A percentile compares a stretch with the other conserved stretches of the same genome.
Conservation (phyloP, 768 basidiomycete genomes). For the Rhodotorula sphaerocarpa region DNA sequence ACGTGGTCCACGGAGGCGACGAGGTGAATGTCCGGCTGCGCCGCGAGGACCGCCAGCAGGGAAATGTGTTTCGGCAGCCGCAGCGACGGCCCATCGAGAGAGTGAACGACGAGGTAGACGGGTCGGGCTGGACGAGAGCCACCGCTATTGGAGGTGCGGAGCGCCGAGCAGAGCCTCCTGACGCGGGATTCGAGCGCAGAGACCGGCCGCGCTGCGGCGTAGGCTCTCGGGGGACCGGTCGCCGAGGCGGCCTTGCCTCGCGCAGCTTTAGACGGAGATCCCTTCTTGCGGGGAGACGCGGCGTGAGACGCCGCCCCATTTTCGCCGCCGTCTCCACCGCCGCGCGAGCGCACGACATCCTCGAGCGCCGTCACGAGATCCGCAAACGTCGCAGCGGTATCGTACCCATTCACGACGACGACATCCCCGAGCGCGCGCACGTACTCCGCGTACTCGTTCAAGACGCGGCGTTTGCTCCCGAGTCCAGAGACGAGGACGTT, state of each 20-base stretch:
- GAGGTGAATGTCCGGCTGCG: constrained; percentile 68
- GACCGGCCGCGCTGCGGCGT: constrained; percentile 38
- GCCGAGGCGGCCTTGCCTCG: background rate
- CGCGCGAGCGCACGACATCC: constrained; percentile 14
- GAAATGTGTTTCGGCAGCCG: constrained; percentile 59
- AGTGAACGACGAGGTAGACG: constrained; percentile 77
- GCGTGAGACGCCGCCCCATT: background rate
- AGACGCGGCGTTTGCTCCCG: constrained; percentile 69
- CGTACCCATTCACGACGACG: constrained; percentile 69
- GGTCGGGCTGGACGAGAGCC: constrained; percentile 41
- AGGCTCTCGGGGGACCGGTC: constrained; percentile 46
- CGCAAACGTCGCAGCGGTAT: constrained; percentile 59
- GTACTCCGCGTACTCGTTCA: constrained; percentile 66
- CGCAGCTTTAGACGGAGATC: background rate
- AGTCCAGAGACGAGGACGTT: constrained; percentile 80
- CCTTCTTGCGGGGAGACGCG: constrained; percentile 7
- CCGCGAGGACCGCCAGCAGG: constrained; percentile 62
- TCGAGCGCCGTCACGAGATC: constrained; percentile 50
- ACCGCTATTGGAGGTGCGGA: constrained; percentile 44
- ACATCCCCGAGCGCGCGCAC: constrained; percentile 56
- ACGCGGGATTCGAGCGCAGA: constrained; percentile 56
- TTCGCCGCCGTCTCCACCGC: background rate
- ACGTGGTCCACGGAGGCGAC: constrained; percentile 80
- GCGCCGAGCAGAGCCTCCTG: constrained; percentile 59
- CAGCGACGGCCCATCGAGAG: constrained; percentile 69